Evolutionary conservation across 768 basidiomycete genomes (phyloP), one percentile per base, ranked within the genome.

Genomic region (Suillus clintonianus): DNA sequence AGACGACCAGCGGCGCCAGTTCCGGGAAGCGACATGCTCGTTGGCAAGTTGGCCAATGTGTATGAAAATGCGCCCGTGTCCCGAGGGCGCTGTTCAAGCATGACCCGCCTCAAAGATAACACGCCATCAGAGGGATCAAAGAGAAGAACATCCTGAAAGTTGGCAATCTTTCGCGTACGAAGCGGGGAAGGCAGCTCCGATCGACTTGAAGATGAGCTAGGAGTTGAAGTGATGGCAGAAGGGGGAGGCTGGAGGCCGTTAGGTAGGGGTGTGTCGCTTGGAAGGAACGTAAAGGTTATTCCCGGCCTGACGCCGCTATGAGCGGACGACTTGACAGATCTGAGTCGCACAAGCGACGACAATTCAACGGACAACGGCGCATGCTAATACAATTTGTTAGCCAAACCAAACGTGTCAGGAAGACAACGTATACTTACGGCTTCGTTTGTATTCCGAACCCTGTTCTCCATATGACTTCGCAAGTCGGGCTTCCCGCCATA

Each of bases 401-500:
- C 61, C 57, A 58, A 39, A 36, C 61, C 27, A 19, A 63, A 22
- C 41, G 19, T n/a, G 24, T 24, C 17, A 57, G 17, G 17, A 56
- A 27, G 24, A 41, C 10, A 41, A 41, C 5, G 15, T 27, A 59
- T 5, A 61, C 82, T 80, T 64, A 78, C 88, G 47, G 84, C 67
- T 55, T 82, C 81, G 5, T 77, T 73, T 3, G 76, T 74, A 66
- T 93, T 90, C 70, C 77, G 72, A 0, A 92, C 87, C 69, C 78
- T 78, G 7, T 84, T 85, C 42, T 83, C 81, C 61, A 88, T 67
- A 75, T 91, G 88, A 56, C 89, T 88, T 39, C 73, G 73, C 37
- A 84, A 75, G 76, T 92, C 88, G 2, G 89, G 79, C 39, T 79
- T 79, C 4, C 93, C 90, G 1, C 91, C 93, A 63, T 88, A 88